Base-by-base conservation (phyloP, 2,329 filamentous ascomycete genomes). In the Camptophora hylomeconis region DNA sequence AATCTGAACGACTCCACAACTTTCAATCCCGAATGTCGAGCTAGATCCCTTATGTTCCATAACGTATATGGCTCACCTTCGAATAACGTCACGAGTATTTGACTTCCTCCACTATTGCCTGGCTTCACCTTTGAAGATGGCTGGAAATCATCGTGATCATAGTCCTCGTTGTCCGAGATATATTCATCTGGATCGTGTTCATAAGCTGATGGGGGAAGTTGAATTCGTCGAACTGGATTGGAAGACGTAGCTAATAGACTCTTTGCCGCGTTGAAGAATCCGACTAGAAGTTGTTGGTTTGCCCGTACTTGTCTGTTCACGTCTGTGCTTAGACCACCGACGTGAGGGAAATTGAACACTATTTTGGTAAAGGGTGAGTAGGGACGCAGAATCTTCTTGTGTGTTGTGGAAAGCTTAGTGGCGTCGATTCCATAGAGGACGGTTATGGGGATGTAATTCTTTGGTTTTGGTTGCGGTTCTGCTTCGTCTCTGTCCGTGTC, bases 321-420 rank as follows among this genome's bases (percentile, higher is more conserved):
- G 58, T 95, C 86, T 44, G 79, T 95, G 40, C 73, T 80, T 46
- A 92, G 76, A 24, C 89, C 89, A 39, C 89, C 89, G 3, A 92
- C 80, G 59, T 98, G 89, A 19, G 89, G 89, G 55, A 98, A 98
- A 63, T 94, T 93, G 71, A 95, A 98, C 41, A 87, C 65, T 38
- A 95, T 76, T 32, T 73, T 69, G 52, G 92, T 75, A 65, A 79
- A 86, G 3, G 61, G 54, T 3, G 56, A 55, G 10, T 46, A 46
- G 15, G 33, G 26, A 24, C 35, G 32, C 5, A 40, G 28, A 12
- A 28, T 25, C 24, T 41, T 40, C 11, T 36, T 31, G 22, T 51
- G 53, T 18, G 41, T 40, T 3, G 46, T 38, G 5, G 42, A 33
- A 17, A 61, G 47, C 42, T 60, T 60, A 25, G 51, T 52, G 0